Base-by-base conservation (phyloP, 2,329 filamentous ascomycete genomes). In the Aureobasidium sp. region DNA sequence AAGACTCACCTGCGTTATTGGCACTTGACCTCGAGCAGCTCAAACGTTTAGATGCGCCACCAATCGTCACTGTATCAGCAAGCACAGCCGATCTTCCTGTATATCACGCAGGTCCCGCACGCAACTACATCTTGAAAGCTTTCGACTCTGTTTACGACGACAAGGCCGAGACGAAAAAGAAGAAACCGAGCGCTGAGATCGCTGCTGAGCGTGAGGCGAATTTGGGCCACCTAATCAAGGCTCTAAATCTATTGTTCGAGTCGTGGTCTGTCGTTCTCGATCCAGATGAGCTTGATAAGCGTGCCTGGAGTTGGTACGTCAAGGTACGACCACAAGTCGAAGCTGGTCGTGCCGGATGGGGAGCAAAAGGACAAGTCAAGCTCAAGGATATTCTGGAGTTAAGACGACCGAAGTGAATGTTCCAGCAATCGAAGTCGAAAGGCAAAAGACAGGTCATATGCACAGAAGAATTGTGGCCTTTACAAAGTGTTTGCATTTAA, bases 231-330 rank as follows among this genome's bases (percentile, higher is more conserved):
- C 73, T 95, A 3, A 77, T 96, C 0, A 86, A 84, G 3, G 86
- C 89, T 0, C 76, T 96, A 61, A 83, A 91, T 64, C 71, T 90
- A 25, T 72, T 95, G 1, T 91, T 85, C 68, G 78, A 81, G 50
- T 93, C 89, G 64, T 96, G 91, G 91, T 79, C 81, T 1, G 74
- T 13, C 7, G 45, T 84, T 34, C 71, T 95, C 37, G 79, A 74
- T 30, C 74, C 76, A 4, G 78, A 82, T 16, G 89, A 96, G 67
- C 76, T 96, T 57, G 89, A 96, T 70, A 80, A 81, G 64, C 82
- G 86, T 63, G 89, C 90, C n/a, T 95, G 90, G 89, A 77, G 77
- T 11, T 96, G 91, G 91, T 96, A 96, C 73, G 78, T 88, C 1
- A 81, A 83, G 27, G 84, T 92, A 25, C 79, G 91, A 65, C 91